phyloP scores from a whole-genome alignment of 345 rosid genomes.

The Dipteronia dyeriana region DNA sequence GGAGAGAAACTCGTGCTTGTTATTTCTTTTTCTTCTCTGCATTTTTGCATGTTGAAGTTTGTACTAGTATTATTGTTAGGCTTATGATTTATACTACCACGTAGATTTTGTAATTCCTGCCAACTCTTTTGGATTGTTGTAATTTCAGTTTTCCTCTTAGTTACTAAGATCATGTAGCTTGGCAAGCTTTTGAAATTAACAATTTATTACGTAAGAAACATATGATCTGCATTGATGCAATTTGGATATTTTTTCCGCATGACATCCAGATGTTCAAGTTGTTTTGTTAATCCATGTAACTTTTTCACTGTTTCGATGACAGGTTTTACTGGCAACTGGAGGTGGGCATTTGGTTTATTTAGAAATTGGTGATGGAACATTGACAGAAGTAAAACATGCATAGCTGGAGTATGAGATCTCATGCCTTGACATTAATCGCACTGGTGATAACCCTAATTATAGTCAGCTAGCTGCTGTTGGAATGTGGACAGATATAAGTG shows the following conservation, averaged over 20 bases:
- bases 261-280: constrained; percentile 6
- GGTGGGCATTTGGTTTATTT: constrained; percentile 90
- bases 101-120: background rate
- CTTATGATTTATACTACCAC: background rate
- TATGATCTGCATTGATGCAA: background rate
- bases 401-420: constrained; percentile 86
- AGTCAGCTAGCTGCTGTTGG: constrained; percentile 95
- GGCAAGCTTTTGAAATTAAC: no score
- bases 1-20: background rate
- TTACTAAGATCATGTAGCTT: background rate
- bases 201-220: no score
- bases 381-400: constrained; percentile 68
- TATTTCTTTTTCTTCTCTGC: background rate
- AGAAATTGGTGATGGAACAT: constrained; percentile 82
- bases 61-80: background rate
- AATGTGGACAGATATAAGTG: constrained; percentile 97
- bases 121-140: background rate
- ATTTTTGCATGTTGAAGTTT: background rate
- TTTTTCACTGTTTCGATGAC: constrained; percentile 21
- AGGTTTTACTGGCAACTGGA: constrained; percentile 97
- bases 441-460: constrained; percentile 65
- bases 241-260: background rate
- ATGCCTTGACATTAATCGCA: constrained; percentile 91
- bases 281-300: background rate
- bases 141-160: background rate